Conservation (phyloP, 192 early-diverging fungal species). For the Phlyctochytrium bullatum region DNA sequence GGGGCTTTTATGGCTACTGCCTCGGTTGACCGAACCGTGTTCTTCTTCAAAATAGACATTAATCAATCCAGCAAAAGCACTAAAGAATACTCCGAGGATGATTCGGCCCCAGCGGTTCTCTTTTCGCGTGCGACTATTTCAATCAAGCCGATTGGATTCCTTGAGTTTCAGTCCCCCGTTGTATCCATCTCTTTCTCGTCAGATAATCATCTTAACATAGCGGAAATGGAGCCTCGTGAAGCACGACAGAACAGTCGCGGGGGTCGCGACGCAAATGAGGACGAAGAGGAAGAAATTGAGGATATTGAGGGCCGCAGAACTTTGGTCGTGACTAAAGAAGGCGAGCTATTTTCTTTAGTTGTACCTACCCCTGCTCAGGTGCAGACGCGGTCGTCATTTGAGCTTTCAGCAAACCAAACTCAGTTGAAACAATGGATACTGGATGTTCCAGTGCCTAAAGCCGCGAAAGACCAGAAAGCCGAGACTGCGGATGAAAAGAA, state of each 20-base stretch:
- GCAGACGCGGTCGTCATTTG: constrained; percentile 42
- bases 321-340: constrained; percentile 39
- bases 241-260: neutral
- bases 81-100: constrained; percentile 1
- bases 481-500: constrained; percentile 13
- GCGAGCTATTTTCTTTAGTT: constrained; percentile 30
- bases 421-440: constrained; percentile 39
- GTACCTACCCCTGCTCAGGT: constrained; percentile 33
- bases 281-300: constrained; percentile 17
- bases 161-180: constrained; percentile 34
- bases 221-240: constrained; percentile 31
- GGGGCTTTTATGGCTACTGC: constrained; percentile 49
- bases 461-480: constrained; percentile 5
- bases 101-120: constrained; percentile 2
- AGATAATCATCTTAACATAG: constrained; percentile 44
- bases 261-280: constrained; percentile 23
- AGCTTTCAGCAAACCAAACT: constrained; percentile 24
- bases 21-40: constrained; percentile 48
- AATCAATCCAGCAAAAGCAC: neutral
- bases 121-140: constrained; percentile 30
- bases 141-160: constrained; percentile 52
- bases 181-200: constrained; percentile 44
- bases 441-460: constrained; percentile 33
- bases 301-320: constrained; percentile 29
- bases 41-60: constrained; percentile 56